A percentile compares a stretch with the other conserved stretches of the same genome.
These are phyloP conservation scores for Saccharomyces hybrid DNA, from an alignment of 1,139 yeast genomes.

Conservation along the genomic window DNA sequence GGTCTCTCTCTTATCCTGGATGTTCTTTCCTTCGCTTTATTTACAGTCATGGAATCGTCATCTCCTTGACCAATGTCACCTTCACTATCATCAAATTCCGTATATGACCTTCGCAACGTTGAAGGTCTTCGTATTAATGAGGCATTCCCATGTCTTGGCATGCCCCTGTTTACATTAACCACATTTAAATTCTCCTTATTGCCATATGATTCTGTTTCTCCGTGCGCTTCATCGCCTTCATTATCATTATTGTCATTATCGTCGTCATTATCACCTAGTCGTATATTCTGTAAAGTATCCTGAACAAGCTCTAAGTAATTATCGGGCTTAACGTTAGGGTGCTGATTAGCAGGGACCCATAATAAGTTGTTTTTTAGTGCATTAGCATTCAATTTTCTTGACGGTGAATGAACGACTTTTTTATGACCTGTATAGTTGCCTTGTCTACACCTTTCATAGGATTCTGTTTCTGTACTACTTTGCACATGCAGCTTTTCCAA, in stretches of 20 bases:
- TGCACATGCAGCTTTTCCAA: slow-evolving; percentile 2
- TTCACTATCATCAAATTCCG: slow-evolving; percentile 17
- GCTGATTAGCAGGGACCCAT: slow-evolving; percentile 92
- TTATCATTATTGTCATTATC: slow-evolving; percentile 3
- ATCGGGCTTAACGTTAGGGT: slow-evolving; percentile 88
- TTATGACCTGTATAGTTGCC: background rate
- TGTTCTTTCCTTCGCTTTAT: background rate
- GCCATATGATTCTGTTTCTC: slow-evolving; percentile 3
- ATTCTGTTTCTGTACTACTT: background rate
- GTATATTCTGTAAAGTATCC: slow-evolving; percentile 65
- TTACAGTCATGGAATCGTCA: background rate
- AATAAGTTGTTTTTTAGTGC: slow-evolving; percentile 36
- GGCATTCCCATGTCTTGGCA: background rate
- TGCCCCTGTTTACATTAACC: slow-evolving; percentile 5
- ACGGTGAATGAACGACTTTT: slow-evolving; percentile 1
- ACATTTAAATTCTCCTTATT: slow-evolving; percentile 5
- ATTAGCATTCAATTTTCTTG: slow-evolving; percentile 2
- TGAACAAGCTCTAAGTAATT: slow-evolving; percentile 76
- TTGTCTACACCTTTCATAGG: background rate
- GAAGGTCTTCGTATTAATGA: slow-evolving; percentile 24
- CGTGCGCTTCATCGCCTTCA: background rate
- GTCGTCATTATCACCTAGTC: slow-evolving; percentile 22
- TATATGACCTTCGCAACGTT: slow-evolving; percentile 22
- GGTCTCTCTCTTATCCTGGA: background rate
- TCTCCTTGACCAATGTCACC: background rate